These are phyloP conservation scores for Boletus fagicola DNA, from an alignment of 768 basidiomycete species.

Conservation along the genomic window DNA sequence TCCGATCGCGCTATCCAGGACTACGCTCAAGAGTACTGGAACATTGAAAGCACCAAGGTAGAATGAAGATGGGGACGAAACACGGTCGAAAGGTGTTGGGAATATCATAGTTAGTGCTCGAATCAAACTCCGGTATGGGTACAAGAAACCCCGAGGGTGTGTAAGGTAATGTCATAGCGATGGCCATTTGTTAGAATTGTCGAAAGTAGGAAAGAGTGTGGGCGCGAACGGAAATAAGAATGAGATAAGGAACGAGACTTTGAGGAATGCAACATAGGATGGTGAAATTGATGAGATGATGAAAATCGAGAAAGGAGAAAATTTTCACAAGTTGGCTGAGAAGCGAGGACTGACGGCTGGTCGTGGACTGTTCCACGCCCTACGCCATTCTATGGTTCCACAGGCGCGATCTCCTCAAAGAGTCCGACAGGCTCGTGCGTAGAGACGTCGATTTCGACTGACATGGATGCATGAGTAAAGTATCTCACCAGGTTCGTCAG, in stretches of 20 bases:
- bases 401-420: neutral
- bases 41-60: conserved; percentile 52
- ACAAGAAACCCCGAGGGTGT: conserved; percentile 4
- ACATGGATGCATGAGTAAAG: conserved; percentile 1
- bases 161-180: conserved; percentile 16
- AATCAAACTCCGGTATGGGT: conserved; percentile 10
- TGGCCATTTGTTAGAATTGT: conserved; percentile 12
- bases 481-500: neutral
- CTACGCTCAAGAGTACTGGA: conserved; percentile 89
- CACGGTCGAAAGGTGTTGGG: neutral
- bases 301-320: neutral
- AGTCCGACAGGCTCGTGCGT: neutral
- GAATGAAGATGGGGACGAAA: neutral
- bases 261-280: conserved; percentile 1
- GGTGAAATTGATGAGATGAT: neutral
- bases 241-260: conserved; percentile 6
- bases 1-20: conserved; percentile 90
- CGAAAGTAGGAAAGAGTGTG: conserved; percentile 7
- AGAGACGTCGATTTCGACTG: neutral
- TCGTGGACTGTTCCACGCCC: neutral
- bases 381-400: neutral
- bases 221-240: neutral
- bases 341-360: neutral
- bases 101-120: conserved; percentile 8
- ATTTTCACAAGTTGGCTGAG: neutral